Percentiles rank a stretch among this genome's conserved stretches.
Conservation (phyloP, 176 grass and related monocot species). For the Ananas comosus region DNA sequence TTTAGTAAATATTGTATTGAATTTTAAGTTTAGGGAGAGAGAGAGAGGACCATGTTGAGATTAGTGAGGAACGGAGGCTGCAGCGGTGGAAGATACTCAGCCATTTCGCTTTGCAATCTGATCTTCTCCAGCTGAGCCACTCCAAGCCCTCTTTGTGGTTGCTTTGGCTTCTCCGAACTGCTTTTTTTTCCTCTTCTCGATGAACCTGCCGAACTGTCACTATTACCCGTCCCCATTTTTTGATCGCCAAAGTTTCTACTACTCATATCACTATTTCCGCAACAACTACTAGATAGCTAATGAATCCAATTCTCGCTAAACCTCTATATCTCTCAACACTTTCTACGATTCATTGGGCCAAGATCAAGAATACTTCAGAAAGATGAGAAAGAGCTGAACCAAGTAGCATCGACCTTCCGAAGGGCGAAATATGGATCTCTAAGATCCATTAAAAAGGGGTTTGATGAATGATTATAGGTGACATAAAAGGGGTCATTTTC, state of each 20-base stretch:
- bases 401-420: neutral
- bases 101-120: constrained; percentile 7
- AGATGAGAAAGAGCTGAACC: neutral
- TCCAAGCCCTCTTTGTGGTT: constrained; percentile 16
- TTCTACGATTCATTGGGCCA: neutral
- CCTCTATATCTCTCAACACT: no score
- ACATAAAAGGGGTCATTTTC: neutral
- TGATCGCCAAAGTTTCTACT: neutral
- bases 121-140: constrained; percentile 15
- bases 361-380: neutral
- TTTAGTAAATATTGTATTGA: neutral
- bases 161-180: constrained; percentile 16
- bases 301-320: no score
- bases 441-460: neutral
- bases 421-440: neutral
- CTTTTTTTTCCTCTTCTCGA: constrained; percentile 14
- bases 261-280: no score
- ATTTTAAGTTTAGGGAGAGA: neutral
- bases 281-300: no score
- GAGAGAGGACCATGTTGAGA: neutral
- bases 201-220: neutral
- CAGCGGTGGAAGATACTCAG: neutral
- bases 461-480: neutral
- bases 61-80: neutral
- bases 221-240: neutral